Base-by-base conservation (phyloP, 2,329 filamentous ascomycete genomes). In the Neopestalotiopsis sp. region DNA sequence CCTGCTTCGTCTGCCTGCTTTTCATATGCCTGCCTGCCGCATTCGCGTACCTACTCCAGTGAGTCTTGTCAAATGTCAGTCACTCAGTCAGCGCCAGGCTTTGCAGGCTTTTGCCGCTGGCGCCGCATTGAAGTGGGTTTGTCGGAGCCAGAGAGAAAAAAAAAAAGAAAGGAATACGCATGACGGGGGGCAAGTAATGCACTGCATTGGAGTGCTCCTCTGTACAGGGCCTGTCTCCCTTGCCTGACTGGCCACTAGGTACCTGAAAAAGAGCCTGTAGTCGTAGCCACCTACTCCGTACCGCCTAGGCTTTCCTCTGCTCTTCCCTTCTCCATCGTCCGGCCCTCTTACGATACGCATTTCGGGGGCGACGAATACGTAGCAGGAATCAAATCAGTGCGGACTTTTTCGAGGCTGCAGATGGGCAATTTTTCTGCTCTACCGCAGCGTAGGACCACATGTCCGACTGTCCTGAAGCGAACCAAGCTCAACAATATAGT, bases 331-430 rank as follows among this genome's bases (percentile, higher is more conserved):
- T 28, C 49, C 49, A 66, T 30, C 4, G 12, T 14, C 42, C 9
- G 17, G 63, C 45, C 13, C 12, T 10, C 13, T 28, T 66, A 9
- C 45, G 56, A 67, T 60, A 60, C 40, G 65, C 24, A 28, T 28
- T 28, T 24, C 58, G 52, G 10, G 32, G 32, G 28, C 32, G 34
- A 13, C 56, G 34, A 67, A 67, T 60, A 24, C 12, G 6, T 20
- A 49, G 20, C 34, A 38, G 34, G 34, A 38, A 10, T 6, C 24
- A 42, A 42, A 49, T n/a, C 45, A 52, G 12, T 14, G 52, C 63
- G 9, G 24, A 42, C 45, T 66, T 64, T 58, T 64, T 58, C 63
- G 32, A 66, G 63, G 63, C 63, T 66, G 63, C 63, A 67, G 56
- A 40, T 24, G 38, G 30, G 45, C 52, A 17, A 57, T 56, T 20